Conservation (phyloP, 345 rosid species). For the Populus deltoides region DNA sequence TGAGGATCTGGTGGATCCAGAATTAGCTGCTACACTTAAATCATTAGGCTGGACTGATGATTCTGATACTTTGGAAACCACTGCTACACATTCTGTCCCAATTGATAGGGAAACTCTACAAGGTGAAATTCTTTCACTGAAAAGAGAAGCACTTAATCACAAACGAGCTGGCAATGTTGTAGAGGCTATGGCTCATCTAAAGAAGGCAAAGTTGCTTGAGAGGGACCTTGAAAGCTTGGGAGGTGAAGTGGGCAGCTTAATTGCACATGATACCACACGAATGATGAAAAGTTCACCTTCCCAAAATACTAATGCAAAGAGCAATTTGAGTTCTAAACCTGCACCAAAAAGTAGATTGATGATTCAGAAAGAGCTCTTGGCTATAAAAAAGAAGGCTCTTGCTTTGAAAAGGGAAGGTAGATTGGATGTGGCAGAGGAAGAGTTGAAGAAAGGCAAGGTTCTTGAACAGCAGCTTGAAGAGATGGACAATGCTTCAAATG, state of each 20-base stretch:
- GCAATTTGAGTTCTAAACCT: slow-evolving; percentile 26
- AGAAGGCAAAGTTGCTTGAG: slow-evolving; percentile 73
- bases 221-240: slow-evolving; percentile 44
- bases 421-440: slow-evolving; percentile 65
- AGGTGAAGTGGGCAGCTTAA: slow-evolving; percentile 11
- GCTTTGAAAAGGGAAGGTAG: slow-evolving; percentile 74
- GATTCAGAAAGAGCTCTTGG: slow-evolving; percentile 71
- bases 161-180: slow-evolving; percentile 58
- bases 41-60: slow-evolving; percentile 87
- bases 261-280: background rate
- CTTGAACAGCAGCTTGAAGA: slow-evolving; percentile 73
- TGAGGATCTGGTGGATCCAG: slow-evolving; percentile 80
- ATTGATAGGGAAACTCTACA: slow-evolving; percentile 40
- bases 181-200: slow-evolving; percentile 67
- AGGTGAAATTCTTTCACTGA: slow-evolving; percentile 51
- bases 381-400: slow-evolving; percentile 70
- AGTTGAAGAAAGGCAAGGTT: slow-evolving; percentile 56
- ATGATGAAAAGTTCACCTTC: slow-evolving; percentile 13
- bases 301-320: slow-evolving; percentile 23
- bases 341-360: slow-evolving; percentile 48
- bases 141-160: slow-evolving; percentile 60
- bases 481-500: slow-evolving; percentile 43
- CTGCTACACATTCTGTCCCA: slow-evolving; percentile 21
- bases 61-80: slow-evolving; percentile 31
- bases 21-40: slow-evolving; percentile 60